Evolutionary conservation across 805 yeast genomes (phyloP).

Genomic region (Pichia ethanolica): DNA sequence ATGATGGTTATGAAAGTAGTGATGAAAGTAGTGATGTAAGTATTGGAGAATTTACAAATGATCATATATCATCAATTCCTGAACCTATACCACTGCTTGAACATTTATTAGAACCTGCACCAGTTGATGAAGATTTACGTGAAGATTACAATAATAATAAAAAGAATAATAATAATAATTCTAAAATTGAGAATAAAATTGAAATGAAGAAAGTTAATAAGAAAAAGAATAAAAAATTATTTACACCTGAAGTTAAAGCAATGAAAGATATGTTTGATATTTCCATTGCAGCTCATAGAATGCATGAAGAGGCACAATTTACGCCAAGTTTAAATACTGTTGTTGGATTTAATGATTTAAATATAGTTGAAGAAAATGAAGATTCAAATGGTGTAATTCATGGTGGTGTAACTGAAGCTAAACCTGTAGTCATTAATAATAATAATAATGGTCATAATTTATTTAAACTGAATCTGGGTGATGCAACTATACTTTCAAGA

Average conservation of each 20-base stretch:
- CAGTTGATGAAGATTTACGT: background rate
- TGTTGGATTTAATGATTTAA: slow-evolving; percentile 6
- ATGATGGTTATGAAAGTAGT: background rate
- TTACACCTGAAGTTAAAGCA: slow-evolving; percentile 53
- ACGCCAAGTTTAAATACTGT: background rate
- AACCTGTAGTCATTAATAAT: background rate
- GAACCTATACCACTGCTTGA: slow-evolving; percentile 4
- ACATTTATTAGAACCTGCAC: slow-evolving; percentile 6
- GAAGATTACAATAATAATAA: background rate
- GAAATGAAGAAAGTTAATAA: background rate
- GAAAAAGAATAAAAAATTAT: slow-evolving; percentile 26
- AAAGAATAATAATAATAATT: background rate
- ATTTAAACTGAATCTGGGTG: slow-evolving; percentile 42
- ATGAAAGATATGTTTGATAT: slow-evolving; percentile 54
- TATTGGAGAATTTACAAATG: background rate
- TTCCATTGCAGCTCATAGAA: slow-evolving; percentile 53
- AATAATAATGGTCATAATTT: slow-evolving; percentile 1
- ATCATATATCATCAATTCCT: background rate
- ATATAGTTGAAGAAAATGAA: slow-evolving; percentile 7
- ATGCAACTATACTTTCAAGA: slow-evolving; percentile 49
- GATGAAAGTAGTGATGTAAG: background rate
- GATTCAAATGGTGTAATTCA: slow-evolving; percentile 7
- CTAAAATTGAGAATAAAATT: no score
- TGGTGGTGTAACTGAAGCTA: background rate
- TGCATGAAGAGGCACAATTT: slow-evolving; percentile 38